These are phyloP conservation scores for Leccinellum rugosiceps DNA, from an alignment of 768 basidiomycete genomes.

Conservation along the genomic window DNA sequence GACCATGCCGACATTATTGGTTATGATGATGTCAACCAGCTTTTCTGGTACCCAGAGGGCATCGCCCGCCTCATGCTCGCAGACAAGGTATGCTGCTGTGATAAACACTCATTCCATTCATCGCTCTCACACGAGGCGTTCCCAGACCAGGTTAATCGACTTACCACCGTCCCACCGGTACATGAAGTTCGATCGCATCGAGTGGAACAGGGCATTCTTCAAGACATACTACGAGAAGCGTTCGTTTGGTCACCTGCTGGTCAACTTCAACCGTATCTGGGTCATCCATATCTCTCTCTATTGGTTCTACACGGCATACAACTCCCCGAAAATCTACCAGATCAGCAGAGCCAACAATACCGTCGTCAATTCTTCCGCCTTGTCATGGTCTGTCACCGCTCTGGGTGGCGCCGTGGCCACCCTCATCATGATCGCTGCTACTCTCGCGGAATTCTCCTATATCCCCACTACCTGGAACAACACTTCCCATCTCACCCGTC, in stretches of 20 bases:
- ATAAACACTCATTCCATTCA: neutral
- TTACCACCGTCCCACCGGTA: conserved; percentile 88
- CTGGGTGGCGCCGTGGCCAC: conserved; percentile 97
- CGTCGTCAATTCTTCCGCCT: conserved; percentile 61
- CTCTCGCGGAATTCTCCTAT: conserved; percentile 92
- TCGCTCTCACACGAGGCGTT: conserved; percentile 3
- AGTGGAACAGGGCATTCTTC: conserved; percentile 97
- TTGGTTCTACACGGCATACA: conserved; percentile 96
- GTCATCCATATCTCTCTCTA: conserved; percentile 93
- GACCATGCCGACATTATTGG: conserved; percentile 96
- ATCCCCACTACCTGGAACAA: conserved; percentile 99
- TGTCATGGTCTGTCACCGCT: conserved; percentile 92
- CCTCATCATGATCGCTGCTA: conserved; percentile 92
- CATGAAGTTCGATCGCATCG: conserved; percentile 95
- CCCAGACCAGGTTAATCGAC: conserved; percentile 85
- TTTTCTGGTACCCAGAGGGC: conserved; percentile 99
- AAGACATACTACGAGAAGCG: conserved; percentile 99
- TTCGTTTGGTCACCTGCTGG: conserved; percentile 92
- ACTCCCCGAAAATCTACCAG: conserved; percentile 83
- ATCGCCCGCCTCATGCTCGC: conserved; percentile 86
- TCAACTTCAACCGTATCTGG: conserved; percentile 99
- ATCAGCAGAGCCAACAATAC: conserved; percentile 32
- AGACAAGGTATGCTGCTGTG: conserved; percentile 66
- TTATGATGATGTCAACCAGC: conserved; percentile 97
- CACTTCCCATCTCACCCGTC: conserved; percentile 91